Evolutionary conservation across 768 basidiomycete genomes (phyloP).

Genomic region (Tulasnella sp.): DNA sequence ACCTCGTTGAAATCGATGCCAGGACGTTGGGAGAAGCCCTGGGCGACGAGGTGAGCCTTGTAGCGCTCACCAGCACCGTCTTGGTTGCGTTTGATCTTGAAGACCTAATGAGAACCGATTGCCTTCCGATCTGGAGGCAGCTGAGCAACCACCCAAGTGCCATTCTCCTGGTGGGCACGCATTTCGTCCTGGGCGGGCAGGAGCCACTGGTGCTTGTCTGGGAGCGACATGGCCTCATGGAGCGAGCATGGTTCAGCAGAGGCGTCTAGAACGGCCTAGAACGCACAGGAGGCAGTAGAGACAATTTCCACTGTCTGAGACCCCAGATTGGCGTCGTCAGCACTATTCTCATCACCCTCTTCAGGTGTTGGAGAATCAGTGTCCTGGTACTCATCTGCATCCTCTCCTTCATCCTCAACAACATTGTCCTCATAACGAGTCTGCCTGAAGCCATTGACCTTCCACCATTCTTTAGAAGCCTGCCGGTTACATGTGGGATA

Average conservation of each 20-base stretch:
- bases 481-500: not conserved
- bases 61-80: constrained; percentile 21
- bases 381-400: not conserved
- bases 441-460: not conserved
- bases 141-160: constrained; percentile 20
- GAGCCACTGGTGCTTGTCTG: constrained; percentile 12
- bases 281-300: not conserved
- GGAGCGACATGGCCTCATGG: not conserved
- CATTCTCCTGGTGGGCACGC: constrained; percentile 10
- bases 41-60: constrained; percentile 24
- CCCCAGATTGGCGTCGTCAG: too few species aligned
- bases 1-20: constrained; percentile 32
- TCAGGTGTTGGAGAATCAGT: too few species aligned
- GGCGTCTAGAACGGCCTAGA: not conserved
- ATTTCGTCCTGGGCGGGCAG: constrained; percentile 14
- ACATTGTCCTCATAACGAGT: not conserved
- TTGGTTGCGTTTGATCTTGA: constrained; percentile 24
- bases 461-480: not conserved
- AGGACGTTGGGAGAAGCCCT: constrained; percentile 22
- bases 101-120: constrained; percentile 27
- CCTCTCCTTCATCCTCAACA: not conserved
- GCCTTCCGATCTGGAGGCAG: constrained; percentile 22
- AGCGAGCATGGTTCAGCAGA: not conserved
- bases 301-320: not conserved
- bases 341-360: not conserved